Percentiles rank a stretch among this genome's conserved stretches.
Conservation (phyloP, 345 rosid species). For the Bretschneidera sinensis region DNA sequence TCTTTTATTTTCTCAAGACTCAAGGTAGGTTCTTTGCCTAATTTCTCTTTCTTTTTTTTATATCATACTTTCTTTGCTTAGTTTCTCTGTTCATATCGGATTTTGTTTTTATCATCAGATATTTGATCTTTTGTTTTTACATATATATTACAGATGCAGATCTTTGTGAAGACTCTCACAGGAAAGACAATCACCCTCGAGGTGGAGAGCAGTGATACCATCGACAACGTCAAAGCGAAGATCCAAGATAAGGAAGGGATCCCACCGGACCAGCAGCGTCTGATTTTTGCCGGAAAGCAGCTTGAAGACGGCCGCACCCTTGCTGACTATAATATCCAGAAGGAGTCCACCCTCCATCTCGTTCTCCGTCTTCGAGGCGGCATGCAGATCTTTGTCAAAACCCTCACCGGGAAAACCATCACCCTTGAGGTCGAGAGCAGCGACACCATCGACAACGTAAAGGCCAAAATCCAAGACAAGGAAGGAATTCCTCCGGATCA, state of each 20-base stretch:
- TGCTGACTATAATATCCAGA: constrained; percentile 35
- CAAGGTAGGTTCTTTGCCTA: background rate
- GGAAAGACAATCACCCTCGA: constrained; percentile 37
- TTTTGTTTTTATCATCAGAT: background rate
- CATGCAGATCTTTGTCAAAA: constrained; percentile 40
- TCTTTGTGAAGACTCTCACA: constrained; percentile 28
- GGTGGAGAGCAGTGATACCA: constrained; percentile 38
- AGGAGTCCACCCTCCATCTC: constrained; percentile 26
- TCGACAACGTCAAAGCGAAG: constrained; percentile 36
- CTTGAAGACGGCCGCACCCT: constrained; percentile 23
- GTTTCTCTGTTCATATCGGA: background rate
- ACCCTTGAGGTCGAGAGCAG: constrained; percentile 36
- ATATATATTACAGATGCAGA: constrained; percentile 27
- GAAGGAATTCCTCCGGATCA: constrained; percentile 36
- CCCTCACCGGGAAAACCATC: constrained; percentile 31
- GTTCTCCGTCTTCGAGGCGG: constrained; percentile 34
- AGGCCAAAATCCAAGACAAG: constrained; percentile 37
- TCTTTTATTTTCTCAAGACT: background rate
- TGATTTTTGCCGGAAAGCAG: constrained; percentile 32
- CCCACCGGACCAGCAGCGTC: constrained; percentile 34
- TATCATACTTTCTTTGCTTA: background rate
- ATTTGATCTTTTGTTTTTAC: background rate
- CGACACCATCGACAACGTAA: constrained; percentile 39
- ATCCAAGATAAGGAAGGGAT: constrained; percentile 38
- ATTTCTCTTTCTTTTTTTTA: background rate